Conservation (phyloP, 805 yeast species). For the Kodamaea jinghongensis region DNA sequence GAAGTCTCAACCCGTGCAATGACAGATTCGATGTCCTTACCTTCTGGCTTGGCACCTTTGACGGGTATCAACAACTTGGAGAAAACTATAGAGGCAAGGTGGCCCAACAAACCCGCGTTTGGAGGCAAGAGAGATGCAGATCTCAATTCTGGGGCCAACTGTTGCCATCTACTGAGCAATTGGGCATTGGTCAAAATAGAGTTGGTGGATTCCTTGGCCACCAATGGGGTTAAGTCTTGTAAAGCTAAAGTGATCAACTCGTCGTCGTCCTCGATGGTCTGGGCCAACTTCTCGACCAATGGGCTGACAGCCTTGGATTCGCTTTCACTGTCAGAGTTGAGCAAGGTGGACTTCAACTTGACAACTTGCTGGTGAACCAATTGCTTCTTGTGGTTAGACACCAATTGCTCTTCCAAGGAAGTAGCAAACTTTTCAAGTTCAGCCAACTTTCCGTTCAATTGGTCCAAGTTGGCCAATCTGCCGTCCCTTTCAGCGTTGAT, state of each 20-base stretch:
- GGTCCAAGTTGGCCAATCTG: slow-evolving; percentile 65
- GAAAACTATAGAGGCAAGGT: slow-evolving; percentile 74
- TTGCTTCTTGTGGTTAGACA: slow-evolving; percentile 32
- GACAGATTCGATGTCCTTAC: slow-evolving; percentile 84
- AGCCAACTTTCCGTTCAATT: slow-evolving; percentile 52
- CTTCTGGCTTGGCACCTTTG: slow-evolving; percentile 58
- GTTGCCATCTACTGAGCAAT: slow-evolving; percentile 73
- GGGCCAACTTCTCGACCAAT: slow-evolving; percentile 37
- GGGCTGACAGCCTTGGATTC: slow-evolving; percentile 27
- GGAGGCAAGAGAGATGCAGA: slow-evolving; percentile 88
- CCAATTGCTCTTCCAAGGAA: slow-evolving; percentile 38
- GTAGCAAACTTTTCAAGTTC: slow-evolving; percentile 55
- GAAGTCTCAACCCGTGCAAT: slow-evolving; percentile 81
- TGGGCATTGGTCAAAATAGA: slow-evolving; percentile 76
- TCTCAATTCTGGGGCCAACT: slow-evolving; percentile 81
- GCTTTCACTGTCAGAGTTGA: slow-evolving; percentile 11
- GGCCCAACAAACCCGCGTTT: slow-evolving; percentile 93
- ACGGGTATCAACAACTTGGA: slow-evolving; percentile 75
- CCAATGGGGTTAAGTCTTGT: slow-evolving; percentile 33
- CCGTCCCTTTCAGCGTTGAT: slow-evolving; percentile 65
- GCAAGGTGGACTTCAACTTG: slow-evolving; percentile 32
- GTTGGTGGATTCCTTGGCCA: slow-evolving; percentile 36
- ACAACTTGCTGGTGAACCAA: slow-evolving; percentile 30
- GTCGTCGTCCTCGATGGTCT: slow-evolving; percentile 24
- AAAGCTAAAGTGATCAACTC: slow-evolving; percentile 34